These are phyloP conservation scores for Emmonsia crescens DNA, from an alignment of 2,329 filamentous ascomycete species.

Conservation along the genomic window DNA sequence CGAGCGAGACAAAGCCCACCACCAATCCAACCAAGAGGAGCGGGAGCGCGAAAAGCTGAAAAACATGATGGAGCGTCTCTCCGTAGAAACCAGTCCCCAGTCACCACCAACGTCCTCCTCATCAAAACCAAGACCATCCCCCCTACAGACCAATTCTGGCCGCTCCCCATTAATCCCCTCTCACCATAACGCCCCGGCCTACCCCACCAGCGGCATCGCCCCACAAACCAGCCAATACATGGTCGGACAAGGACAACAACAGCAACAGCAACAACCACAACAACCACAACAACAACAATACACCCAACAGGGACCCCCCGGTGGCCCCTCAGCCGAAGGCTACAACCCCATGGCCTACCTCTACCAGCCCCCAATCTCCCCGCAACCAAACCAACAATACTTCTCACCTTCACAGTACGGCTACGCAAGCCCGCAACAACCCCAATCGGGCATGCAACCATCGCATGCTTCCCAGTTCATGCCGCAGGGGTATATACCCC, in stretches of 20 bases:
- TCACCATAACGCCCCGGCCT: constrained; percentile 22
- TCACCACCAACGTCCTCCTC: constrained; percentile 36
- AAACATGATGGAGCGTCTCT: constrained; percentile 90
- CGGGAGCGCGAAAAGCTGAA: constrained; percentile 75
- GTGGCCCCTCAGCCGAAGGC: constrained; percentile 26
- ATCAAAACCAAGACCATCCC: constrained; percentile 23
- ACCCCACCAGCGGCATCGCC: constrained; percentile 21
- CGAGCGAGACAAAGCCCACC: constrained; percentile 62
- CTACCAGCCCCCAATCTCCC: constrained; percentile 29
- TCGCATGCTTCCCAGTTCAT: constrained; percentile 37
- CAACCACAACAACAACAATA: constrained; percentile 18
- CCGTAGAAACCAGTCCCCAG: constrained; percentile 54
- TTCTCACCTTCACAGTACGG: constrained; percentile 27
- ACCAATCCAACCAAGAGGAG: constrained; percentile 53
- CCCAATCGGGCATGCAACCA: constrained; percentile 14
- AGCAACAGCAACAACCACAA: neutral
- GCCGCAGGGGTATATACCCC: constrained; percentile 55
- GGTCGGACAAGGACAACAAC: constrained; percentile 14
- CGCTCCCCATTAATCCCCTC: constrained; percentile 29
- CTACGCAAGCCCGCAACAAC: constrained; percentile 25
- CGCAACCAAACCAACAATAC: constrained; percentile 33
- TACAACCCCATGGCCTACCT: constrained; percentile 44
- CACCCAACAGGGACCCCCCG: constrained; percentile 33
- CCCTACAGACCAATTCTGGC: constrained; percentile 24
- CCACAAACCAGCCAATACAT: constrained; percentile 16